Base-by-base conservation (phyloP, 2,329 filamentous ascomycete species). In the Fusarium stilboides region DNA sequence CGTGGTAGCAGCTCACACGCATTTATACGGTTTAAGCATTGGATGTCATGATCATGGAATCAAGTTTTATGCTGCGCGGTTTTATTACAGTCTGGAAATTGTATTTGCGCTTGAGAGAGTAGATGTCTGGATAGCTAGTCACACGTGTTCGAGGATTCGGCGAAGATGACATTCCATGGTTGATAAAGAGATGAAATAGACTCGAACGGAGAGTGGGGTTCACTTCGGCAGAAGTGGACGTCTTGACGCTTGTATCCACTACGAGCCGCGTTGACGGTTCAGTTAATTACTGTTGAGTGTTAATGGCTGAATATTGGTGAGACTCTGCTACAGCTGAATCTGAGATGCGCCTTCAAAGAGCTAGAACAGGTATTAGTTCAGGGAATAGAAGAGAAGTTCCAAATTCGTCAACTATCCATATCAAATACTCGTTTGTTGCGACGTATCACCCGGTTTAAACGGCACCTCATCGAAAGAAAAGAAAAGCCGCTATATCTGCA, bases 261-360 rank as follows among this genome's bases (percentile, higher is more conserved):
- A 63, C 56, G 66, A 73, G 70, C 65, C 68, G 55, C 65, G 55
- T 56, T 54, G 65, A 47, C 33, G 62, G 53, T 28, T 44, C 24
- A 64, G 36, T 34, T 62, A 20, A 39, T 22, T 26, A 26, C 45
- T 45, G 34, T 45, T 54, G 53, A 59, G 50, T 24, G 55, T 55
- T 13, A 12, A 33, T 40, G 17, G 34, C 37, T 53, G 31, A 43
- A 47, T 57, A 31, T 40, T 57, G 42, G 34, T 20, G 57, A 65
- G 39, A 19, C 24, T 56, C n/a, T 19, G 20, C 10, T n/a, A n/a
- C 26, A 22, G 12, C 7, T 15, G 12, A 22, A 13, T 42, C 19
- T 42, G 12, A 20, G 13, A 42, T 42, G 39, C 12, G 6, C 10
- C 19, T 14, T 12, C 5, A 14, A 22, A 22, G 22, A 6, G 8